Conservation (phyloP, 768 basidiomycete genomes). For the Suillus spraguei region DNA sequence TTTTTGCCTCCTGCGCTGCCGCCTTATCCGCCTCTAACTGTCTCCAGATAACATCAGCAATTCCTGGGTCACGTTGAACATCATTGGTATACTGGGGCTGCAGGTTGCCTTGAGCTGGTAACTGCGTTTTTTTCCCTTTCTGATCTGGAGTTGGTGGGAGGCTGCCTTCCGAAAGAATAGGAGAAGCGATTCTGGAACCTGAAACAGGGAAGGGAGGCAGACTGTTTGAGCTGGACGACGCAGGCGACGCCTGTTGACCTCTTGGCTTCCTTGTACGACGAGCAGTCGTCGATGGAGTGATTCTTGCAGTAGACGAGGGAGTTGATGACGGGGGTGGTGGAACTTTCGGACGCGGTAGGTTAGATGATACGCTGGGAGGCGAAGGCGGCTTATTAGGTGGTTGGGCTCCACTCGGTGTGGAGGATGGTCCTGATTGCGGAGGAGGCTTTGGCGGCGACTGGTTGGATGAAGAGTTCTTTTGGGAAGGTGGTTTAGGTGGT, state of each 20-base stretch:
- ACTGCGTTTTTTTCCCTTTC: constrained; percentile 4
- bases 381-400: not conserved
- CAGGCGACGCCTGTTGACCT: constrained; percentile 3
- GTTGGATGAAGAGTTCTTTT: constrained; percentile 10
- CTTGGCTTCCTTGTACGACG: not conserved
- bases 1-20: constrained; percentile 24
- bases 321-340: constrained; percentile 10
- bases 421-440: constrained; percentile 4
- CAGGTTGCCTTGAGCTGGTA: not conserved
- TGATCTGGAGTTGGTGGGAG: constrained; percentile 1
- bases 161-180: not conserved
- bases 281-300: constrained; percentile 2
- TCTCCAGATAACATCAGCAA: constrained; percentile 53
- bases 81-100: not conserved
- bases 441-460: constrained; percentile 21
- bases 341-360: not conserved
- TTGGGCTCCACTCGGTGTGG: constrained; percentile 4
- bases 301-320: constrained; percentile 4
- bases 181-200: not conserved
- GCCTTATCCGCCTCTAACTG: constrained; percentile 45
- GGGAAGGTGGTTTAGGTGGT: constrained; percentile 20
- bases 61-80: constrained; percentile 48
- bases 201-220: not conserved
- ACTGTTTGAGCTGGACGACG: not conserved
- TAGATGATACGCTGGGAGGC: not conserved